A percentile compares a stretch with the other conserved stretches of the same genome.
These are phyloP conservation scores for Colletotrichum abscissum DNA, from an alignment of 2,329 filamentous ascomycete species.

Conservation along the genomic window DNA sequence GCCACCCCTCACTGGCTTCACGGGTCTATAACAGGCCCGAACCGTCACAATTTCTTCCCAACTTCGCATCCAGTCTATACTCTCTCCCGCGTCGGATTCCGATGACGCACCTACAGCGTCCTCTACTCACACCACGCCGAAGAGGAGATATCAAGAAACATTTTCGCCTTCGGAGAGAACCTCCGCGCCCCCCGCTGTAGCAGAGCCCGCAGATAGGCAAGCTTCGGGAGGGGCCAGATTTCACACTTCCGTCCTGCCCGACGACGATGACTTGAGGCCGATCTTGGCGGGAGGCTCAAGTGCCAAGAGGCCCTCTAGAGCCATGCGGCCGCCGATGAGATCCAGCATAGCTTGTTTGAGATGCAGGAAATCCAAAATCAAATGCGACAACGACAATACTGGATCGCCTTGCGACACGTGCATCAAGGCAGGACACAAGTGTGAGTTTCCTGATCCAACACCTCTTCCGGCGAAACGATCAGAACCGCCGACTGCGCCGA, in stretches of 20 bases:
- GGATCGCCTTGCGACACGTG: constrained; percentile 74
- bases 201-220: constrained; percentile 40
- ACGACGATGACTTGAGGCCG: constrained; percentile 42
- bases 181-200: constrained; percentile 34
- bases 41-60: constrained; percentile 62
- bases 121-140: constrained; percentile 47
- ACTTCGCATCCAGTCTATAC: constrained; percentile 63
- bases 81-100: constrained; percentile 56
- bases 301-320: constrained; percentile 53
- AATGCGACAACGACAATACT: constrained; percentile 81
- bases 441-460: constrained; percentile 71
- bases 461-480: constrained; percentile 53
- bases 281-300: constrained; percentile 1
- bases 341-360: constrained; percentile 83
- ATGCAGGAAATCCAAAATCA: constrained; percentile 85
- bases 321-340: constrained; percentile 69
- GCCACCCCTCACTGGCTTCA: constrained; percentile 43
- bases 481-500: constrained; percentile 49
- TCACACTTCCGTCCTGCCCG: constrained; percentile 34
- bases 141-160: constrained; percentile 50
- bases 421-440: constrained; percentile 76
- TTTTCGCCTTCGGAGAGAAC: constrained; percentile 44
- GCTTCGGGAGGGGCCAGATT: constrained; percentile 36
- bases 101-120: constrained; percentile 48
- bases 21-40: constrained; percentile 48